phyloP scores from a whole-genome alignment of 31 red algal species.

The Porphyra umbilicalis region DNA sequence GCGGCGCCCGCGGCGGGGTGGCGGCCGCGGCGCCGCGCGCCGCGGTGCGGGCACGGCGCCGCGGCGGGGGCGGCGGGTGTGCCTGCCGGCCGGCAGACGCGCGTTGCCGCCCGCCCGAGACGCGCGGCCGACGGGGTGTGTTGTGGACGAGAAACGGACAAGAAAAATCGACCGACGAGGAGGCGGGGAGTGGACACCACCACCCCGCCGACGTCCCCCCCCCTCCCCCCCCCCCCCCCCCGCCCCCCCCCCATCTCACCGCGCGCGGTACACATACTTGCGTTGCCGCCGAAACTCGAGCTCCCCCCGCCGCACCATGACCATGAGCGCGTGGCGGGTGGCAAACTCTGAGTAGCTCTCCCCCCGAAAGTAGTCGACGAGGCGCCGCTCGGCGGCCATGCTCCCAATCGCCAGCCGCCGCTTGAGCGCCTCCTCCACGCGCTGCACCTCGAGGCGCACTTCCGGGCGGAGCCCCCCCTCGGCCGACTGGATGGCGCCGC shows the following conservation, averaged over 20 bases:
- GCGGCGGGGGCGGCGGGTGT: too few relatives aligned
- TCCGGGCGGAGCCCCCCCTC: slow-evolving; percentile 61
- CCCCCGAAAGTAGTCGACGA: slow-evolving; percentile 69
- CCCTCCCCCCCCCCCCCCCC: not conserved
- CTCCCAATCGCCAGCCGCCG: slow-evolving; percentile 78
- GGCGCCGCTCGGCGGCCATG: slow-evolving; percentile 47
- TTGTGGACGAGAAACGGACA: too few relatives aligned
- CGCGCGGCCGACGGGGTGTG: too few relatives aligned
- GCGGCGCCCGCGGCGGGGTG: too few relatives aligned
- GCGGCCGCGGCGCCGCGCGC: too few relatives aligned
- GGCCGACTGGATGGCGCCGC: slow-evolving; percentile 35
- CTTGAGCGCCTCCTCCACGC: slow-evolving; percentile 58
- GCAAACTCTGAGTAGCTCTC: slow-evolving; percentile 42
- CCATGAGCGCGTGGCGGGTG: slow-evolving; percentile 49
- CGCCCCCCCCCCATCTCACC: slow-evolving; percentile 10
- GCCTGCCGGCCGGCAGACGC: too few relatives aligned
- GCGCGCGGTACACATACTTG: slow-evolving; percentile 59
- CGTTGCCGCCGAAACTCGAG: slow-evolving; percentile 80
- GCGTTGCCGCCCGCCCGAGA: too few relatives aligned
- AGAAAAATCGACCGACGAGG: too few relatives aligned
- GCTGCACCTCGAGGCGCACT: slow-evolving; percentile 71
- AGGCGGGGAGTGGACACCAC: too few relatives aligned
- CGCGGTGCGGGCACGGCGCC: too few relatives aligned
- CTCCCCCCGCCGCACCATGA: slow-evolving; percentile 85
- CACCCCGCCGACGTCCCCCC: not conserved